Evolutionary conservation across 2,329 filamentous ascomycete species (phyloP), one percentile per base, ranked within the genome.

Genomic region (Hirsutella rhossiliensis): DNA sequence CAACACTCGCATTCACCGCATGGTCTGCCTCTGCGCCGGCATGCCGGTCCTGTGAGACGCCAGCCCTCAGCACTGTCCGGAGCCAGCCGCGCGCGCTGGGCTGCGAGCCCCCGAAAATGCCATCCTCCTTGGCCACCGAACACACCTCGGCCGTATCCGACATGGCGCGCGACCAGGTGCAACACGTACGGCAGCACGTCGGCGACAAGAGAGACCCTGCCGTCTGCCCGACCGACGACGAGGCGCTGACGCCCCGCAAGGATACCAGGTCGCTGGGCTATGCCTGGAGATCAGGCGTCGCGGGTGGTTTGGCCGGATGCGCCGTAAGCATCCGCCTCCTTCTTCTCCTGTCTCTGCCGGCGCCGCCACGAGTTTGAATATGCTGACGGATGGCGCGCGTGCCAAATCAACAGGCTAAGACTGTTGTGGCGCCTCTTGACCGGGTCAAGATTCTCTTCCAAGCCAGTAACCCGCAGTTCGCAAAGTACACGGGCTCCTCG

Each of bases 381-480:
- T 32, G 3, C 31, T 32, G 31, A 32, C n/a, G 31, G 12, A 12
- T 13, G 2, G 31, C 4, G 31, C 31, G 13, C 36, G 9, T 20
- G n/a, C 6, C 36, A n/a, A n/a, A 6, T 11, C 5, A 4, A 13
- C 43, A 95, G 88, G 92, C 85, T 48, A 98, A 98, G 72, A 96
- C 90, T 0, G 72, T 94, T 7, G 94, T 98, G 32, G 92, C 88
- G 20, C 92, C 92, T 20, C 84, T 98, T 50, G 92, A 98, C 66
- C 83, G 92, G 52, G 92, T 98, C 57, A 98, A 98, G 67, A 98
- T 98, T 58, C 83, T 98, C 37, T 97, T 98, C 67, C 92, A 98
- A 63, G 84, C 92, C 43, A 87, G 84, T 57, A 96, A 92, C 57
- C 92, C 92, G 3, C 83, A 92, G 53, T 98, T 95, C 61, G 77